Evolutionary conservation across 1,284 basidiomycete species (phyloP).

Genomic region (Porogramme epimiltina): DNA sequence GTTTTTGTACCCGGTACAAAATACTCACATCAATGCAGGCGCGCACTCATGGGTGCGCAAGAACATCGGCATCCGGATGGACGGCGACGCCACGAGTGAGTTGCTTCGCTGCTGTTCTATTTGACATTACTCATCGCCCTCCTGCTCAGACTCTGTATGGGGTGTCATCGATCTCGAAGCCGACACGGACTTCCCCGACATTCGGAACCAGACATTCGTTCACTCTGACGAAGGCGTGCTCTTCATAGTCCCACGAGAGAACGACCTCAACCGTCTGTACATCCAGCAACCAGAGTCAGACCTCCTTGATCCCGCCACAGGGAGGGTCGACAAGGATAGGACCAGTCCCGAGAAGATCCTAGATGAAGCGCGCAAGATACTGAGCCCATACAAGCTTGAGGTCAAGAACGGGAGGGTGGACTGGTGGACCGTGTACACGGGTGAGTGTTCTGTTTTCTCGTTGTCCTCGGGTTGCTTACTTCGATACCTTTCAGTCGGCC

Average conservation of each 20-base stretch:
- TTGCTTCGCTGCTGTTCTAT: too few relatives aligned
- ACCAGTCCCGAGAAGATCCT: conserved; percentile 65
- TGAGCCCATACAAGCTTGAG: conserved; percentile 69
- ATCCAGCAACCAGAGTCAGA: conserved; percentile 71
- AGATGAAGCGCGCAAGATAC: conserved; percentile 64
- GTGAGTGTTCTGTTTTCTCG: conserved; percentile 24
- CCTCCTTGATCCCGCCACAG: conserved; percentile 50
- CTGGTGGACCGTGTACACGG: conserved; percentile 83
- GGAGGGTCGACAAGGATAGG: conserved; percentile 63
- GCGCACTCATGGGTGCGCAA: conserved; percentile 85
- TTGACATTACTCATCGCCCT: background rate
- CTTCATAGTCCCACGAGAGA: conserved; percentile 80
- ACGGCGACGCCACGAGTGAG: conserved; percentile 72
- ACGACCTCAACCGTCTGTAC: conserved; percentile 73
- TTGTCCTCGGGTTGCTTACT: background rate
- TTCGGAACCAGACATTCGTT: conserved; percentile 67
- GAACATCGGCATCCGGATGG: conserved; percentile 67
- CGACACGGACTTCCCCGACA: conserved; percentile 81
- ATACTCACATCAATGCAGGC: conserved; percentile 36
- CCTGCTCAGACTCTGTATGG: conserved; percentile 65
- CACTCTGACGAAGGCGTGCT: conserved; percentile 55
- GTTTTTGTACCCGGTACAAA: too few relatives aligned
- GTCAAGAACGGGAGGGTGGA: conserved; percentile 56
- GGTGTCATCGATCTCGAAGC: conserved; percentile 76
- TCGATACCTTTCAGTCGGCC: conserved; percentile 50